These are phyloP conservation scores for Parsonsia alboflavescens DNA, from an alignment of 257 asterid genomes.

Conservation along the genomic window DNA sequence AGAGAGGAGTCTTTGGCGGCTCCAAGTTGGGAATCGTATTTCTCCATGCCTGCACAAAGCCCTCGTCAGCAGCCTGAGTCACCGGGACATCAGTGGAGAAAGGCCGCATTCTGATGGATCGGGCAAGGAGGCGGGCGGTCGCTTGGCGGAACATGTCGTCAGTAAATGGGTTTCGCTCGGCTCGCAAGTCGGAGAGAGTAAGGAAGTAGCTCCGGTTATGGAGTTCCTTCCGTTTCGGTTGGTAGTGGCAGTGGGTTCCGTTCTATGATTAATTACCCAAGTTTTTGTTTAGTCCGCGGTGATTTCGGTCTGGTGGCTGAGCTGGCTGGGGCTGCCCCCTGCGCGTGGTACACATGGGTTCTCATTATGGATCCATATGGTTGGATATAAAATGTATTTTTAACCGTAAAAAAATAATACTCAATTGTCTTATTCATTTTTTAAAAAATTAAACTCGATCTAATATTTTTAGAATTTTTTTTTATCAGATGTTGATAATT, in stretches of 20 bases:
- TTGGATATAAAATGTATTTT: too few relatives aligned
- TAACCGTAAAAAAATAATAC: too few relatives aligned
- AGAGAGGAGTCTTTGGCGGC: constrained; percentile 53
- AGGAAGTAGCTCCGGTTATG: background rate
- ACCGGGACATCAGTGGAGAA: constrained; percentile 30
- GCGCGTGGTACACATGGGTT: too few relatives aligned
- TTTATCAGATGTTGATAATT: too few relatives aligned
- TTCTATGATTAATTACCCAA: background rate
- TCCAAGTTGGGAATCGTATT: constrained; percentile 38
- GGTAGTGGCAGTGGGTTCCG: background rate
- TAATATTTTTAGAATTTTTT: too few relatives aligned
- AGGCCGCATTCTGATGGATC: constrained; percentile 24
- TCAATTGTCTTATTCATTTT: too few relatives aligned
- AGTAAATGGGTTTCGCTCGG: constrained; percentile 29
- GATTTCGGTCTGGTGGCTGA: background rate
- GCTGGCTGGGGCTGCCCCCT: background rate
- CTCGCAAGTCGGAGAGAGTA: constrained; percentile 29
- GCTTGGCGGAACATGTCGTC: constrained; percentile 35
- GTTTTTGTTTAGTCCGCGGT: background rate
- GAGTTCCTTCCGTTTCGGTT: background rate
- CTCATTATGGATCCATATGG: too few relatives aligned
- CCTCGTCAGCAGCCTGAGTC: constrained; percentile 30
- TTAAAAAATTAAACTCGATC: too few relatives aligned
- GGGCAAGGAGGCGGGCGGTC: constrained; percentile 26
- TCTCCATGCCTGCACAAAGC: constrained; percentile 48